Evolutionary conservation across 2,329 filamentous ascomycete species (phyloP), one percentile per base, ranked within the genome.

Genomic region (Penicillium sp.): DNA sequence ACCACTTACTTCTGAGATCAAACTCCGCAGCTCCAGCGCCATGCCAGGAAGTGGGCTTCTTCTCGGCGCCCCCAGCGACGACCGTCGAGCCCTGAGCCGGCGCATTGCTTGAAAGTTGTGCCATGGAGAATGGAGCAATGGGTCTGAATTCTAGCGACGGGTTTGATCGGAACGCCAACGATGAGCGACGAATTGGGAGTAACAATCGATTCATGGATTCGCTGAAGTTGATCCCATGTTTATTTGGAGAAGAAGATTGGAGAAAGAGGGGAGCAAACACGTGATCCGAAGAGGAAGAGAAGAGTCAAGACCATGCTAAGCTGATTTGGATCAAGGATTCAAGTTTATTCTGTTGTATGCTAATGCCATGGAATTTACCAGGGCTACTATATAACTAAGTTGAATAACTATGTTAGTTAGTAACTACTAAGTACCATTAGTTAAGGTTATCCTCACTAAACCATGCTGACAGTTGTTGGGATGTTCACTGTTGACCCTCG

Each of bases 21-120:
- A 80, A 80, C 45, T 80, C 77, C 2, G 80, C 77, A 1, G 77
- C 75, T 16, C 78, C 79, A 18, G 77, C 72, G 10, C 65, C 66
- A 3, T 71, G 62, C 72, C 72, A 74, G 44, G 65, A 57, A 42
- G 56, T 71, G 19, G 41, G 41, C 40, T 58, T 53, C 13, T 19
- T 47, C 6, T 41, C 37, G n/a, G n/a, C 19, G 16, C 37, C 31
- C n/a, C n/a, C n/a, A n/a, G n/a, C 27, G 29, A 18, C 41, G 18
- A 25, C n/a, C 25, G 34, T 38, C 41, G 52, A 34, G 37, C 37
- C 19, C 25, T 46, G 34, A 13, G 33, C 49, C 58, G 44, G 53
- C 33, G 18, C 47, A 9, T 53, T 19, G 11, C 57, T 61, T 10
- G 57, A 55, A 16, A 57, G 48, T 27, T 56, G 58, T 18, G 56